Base-by-base conservation (phyloP, 768 basidiomycete species). In the Holtermanniella nyarrowii region DNA sequence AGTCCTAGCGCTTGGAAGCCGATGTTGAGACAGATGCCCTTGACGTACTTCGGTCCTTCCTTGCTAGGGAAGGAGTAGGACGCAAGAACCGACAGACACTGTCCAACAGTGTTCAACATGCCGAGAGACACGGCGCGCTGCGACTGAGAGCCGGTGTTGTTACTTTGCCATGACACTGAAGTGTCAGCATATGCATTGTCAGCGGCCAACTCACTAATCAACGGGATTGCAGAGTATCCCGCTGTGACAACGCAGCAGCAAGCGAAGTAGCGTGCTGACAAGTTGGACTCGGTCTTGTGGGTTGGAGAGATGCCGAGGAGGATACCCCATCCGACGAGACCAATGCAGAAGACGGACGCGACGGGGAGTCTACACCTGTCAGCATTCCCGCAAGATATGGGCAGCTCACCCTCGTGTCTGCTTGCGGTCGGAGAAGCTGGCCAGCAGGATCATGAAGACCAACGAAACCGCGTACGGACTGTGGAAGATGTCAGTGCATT, bases 181-280 rank as follows among this genome's bases (percentile, higher is more conserved):
- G 31, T 37, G 69, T 63, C 46, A 64, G 57, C 42, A 68, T 23
- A n/a, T 1, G 60, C 61, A 13, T 60, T 60, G 13, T 49, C 52
- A 22, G 40, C 55, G 24, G 45, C 46, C 52, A 7, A 42, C 54
- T 51, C 37, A 58, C 65, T 63, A 51, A 63, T 61, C n/a, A 60
- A 31, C 20, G 56, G 57, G 42, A 57, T 56, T 24, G 56, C 55
- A 46, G 53, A 57, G 54, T 66, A 58, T 4, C 60, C 60, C 11
- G 63, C 68, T 4, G 50, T 53, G 26, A 74, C 74, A 26, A 74
- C 59, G 44, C 65, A 67, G 62, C 64, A 61, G 44, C 66, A 69
- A 4, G 60, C 74, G 49, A 75, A 74, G 66, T 75, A 74, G 20
- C 74, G 63, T 7, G 58, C 72, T 5, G 58, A 61, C 21, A 70